Base-by-base conservation (phyloP, 139 green algal genomes). In the Prasinococcaceae sp. region DNA sequence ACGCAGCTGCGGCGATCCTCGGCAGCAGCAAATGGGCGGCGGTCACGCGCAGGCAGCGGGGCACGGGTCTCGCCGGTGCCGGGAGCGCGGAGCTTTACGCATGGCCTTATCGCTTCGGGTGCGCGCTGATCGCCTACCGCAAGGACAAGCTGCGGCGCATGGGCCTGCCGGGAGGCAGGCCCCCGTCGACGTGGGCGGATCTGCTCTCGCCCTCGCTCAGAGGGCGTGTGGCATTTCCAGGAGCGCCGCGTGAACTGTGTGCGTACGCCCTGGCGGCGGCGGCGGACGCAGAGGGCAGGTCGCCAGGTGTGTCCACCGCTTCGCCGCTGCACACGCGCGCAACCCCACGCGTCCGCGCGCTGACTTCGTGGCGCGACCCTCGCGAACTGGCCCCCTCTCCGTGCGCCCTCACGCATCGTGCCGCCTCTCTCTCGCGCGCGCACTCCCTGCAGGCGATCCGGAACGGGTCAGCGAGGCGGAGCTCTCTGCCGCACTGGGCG, bases 31-130 rank as follows among this genome's bases (percentile, higher is more conserved):
- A n/a, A n/a, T n/a, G n/a, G n/a, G n/a, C n/a, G n/a, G n/a, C n/a
- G n/a, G n/a, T n/a, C n/a, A n/a, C n/a, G n/a, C n/a, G n/a, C n/a
- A n/a, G n/a, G n/a, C n/a, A n/a, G n/a, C n/a, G n/a, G n/a, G n/a
- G n/a, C n/a, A n/a, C n/a, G n/a, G n/a, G n/a, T n/a, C n/a, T n/a
- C n/a, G n/a, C n/a, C n/a, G n/a, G n/a, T n/a, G n/a, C n/a, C n/a
- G 80, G 5, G 39, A 6, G 30, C 17, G 51, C 79, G 1, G 39
- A 65, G 10, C 66, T 92, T 1, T 94, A 68, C 53, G 84, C 50
- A 0, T 73, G 59, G 5, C 84, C 84, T 16, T 92, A 93, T 58
- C 73, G 84, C 32, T 84, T 62, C 39, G 85, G 85, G 6, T 79
- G 58, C 44, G 77, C 68, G 6, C 54, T 92, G 27, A 48, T 94